Evolutionary conservation across 1,284 basidiomycete genomes (phyloP).

Genomic region (Apiotrichum sp.): DNA sequence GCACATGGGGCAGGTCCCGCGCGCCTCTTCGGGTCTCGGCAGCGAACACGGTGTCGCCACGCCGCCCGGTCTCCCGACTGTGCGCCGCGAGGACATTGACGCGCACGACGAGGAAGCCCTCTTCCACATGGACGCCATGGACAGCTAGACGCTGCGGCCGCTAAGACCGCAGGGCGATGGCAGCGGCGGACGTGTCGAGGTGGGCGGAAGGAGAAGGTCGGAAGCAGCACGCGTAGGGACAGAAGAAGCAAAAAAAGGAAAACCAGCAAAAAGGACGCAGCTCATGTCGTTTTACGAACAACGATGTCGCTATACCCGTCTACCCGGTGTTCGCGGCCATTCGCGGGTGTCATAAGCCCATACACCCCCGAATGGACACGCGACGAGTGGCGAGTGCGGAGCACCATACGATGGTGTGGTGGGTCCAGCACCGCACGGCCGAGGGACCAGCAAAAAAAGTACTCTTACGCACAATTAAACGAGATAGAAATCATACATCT

Average conservation of each 20-base stretch:
- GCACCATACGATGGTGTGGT: too few species aligned
- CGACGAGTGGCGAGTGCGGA: too few species aligned
- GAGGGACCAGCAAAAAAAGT: too few species aligned
- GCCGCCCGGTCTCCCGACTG: conserved; percentile 1
- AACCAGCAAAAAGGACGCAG: too few species aligned
- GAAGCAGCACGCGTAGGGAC: too few species aligned
- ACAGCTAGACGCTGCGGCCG: not conserved
- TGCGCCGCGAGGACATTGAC: conserved; percentile 15
- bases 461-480: not conserved
- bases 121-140: conserved; percentile 20
- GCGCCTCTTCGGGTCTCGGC: conserved; percentile 9
- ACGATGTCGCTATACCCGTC: too few species aligned
- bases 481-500: not conserved
- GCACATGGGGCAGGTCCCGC: conserved; percentile 31
- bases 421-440: too few species aligned
- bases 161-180: too few species aligned
- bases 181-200: not conserved
- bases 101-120: conserved; percentile 20
- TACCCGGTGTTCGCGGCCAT: too few species aligned
- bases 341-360: too few species aligned
- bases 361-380: too few species aligned
- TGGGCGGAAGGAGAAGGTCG: not conserved
- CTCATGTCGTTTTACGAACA: too few species aligned
- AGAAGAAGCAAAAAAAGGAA: not conserved
- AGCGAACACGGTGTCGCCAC: not conserved